Evolutionary conservation across 1,284 basidiomycete species (phyloP).

Genomic region (Cryptococcus deneoformans): DNA sequence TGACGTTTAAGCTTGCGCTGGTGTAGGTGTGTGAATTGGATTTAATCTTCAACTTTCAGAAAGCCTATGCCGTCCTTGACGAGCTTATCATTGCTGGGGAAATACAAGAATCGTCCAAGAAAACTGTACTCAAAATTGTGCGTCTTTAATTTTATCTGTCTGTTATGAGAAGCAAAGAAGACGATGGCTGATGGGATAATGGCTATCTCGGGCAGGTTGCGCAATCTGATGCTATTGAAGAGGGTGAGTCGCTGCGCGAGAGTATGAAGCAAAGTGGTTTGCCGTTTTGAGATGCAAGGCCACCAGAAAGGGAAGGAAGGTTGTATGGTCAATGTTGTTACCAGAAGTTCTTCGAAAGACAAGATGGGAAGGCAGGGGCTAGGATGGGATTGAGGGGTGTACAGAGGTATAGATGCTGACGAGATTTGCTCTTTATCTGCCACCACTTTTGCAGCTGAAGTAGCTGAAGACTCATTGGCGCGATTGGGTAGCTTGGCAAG

Average conservation of each 20-base stretch:
- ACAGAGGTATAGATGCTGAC: background rate
- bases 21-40: conserved; percentile 92
- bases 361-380: too few relatives aligned
- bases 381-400: too few relatives aligned
- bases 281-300: conserved; percentile 1
- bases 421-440: conserved; percentile 2
- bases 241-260: conserved; percentile 47
- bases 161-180: background rate
- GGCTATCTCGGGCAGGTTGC: conserved; percentile 40
- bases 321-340: too few relatives aligned
- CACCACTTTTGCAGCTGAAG: conserved; percentile 30
- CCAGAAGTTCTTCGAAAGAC: too few relatives aligned
- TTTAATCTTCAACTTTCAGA: conserved; percentile 98
- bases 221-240: conserved; percentile 53
- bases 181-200: background rate
- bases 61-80: conserved; percentile 93
- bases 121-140: conserved; percentile 86
- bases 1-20: background rate
- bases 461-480: conserved; percentile 46
- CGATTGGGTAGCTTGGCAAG: conserved; percentile 37
- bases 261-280: conserved; percentile 22
- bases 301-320: background rate
- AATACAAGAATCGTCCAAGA: conserved; percentile 98
- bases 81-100: conserved; percentile 98
- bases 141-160: conserved; percentile 42